phyloP scores from a whole-genome alignment of 1,139 yeast genomes.

The Hemisphaericaspora xylanilytica region DNA sequence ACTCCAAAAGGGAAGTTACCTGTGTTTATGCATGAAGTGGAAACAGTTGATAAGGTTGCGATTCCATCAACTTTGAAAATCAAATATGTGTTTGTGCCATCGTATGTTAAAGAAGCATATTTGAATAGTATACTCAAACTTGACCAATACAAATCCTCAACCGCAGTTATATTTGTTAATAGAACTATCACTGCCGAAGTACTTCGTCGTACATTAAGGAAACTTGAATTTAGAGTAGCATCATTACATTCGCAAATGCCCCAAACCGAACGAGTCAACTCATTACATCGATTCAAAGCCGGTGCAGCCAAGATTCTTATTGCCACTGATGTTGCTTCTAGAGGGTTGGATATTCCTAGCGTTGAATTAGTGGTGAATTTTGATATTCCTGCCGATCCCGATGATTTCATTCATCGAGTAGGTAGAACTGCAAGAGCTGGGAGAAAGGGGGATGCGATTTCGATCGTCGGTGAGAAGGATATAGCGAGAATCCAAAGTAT shows the following conservation, averaged over 20 bases:
- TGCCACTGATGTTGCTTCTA: slow-evolving; percentile 94
- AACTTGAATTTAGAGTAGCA: slow-evolving; percentile 76
- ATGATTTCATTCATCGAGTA: slow-evolving; percentile 95
- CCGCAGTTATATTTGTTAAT: slow-evolving; percentile 87
- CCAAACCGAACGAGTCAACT: slow-evolving; percentile 84
- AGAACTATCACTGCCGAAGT: slow-evolving; percentile 88
- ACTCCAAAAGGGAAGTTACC: slow-evolving; percentile 59
- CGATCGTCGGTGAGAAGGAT: slow-evolving; percentile 83
- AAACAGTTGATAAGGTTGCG: slow-evolving; percentile 65
- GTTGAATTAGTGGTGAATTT: slow-evolving; percentile 87
- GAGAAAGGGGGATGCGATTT: slow-evolving; percentile 52
- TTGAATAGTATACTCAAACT: slow-evolving; percentile 64
- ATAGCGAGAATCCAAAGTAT: slow-evolving; percentile 78
- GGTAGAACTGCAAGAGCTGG: slow-evolving; percentile 99
- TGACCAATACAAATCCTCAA: slow-evolving; percentile 60
- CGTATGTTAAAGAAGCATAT: slow-evolving; percentile 88
- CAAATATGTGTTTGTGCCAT: slow-evolving; percentile 61
- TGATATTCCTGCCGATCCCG: slow-evolving; percentile 95
- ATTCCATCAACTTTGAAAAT: slow-evolving; percentile 73
- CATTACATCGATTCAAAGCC: slow-evolving; percentile 89
- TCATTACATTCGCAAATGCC: slow-evolving; percentile 95
- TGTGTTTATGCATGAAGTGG: slow-evolving; percentile 81
- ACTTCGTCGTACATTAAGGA: slow-evolving; percentile 69
- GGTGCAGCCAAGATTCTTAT: slow-evolving; percentile 89
- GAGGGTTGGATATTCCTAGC: slow-evolving; percentile 95